Base-by-base conservation (phyloP, 345 rosid genomes). In the Gossypium rotundifolium region DNA sequence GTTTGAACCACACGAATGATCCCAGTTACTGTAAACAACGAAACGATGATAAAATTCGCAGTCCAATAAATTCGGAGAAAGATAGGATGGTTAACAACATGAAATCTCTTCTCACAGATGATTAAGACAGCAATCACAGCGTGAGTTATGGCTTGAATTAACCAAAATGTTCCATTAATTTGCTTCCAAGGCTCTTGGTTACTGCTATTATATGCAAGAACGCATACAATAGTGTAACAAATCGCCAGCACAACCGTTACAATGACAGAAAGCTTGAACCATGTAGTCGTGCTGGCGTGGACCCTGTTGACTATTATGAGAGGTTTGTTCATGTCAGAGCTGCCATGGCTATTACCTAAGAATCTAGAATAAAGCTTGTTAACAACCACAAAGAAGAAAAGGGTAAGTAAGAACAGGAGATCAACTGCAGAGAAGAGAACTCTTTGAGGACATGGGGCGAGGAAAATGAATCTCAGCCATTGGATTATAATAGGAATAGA, bases 361-460 rank as follows among this genome's bases (percentile, higher is more conserved):
- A 88, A 76, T 74, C 86, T 87, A 13, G 86, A 70, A 64, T 57
- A 79, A 54, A 92, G 83, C 84, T 85, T 92, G 17, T 40, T 87
- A 68, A 84, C 49, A 6, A 86, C 40, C 40, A 33, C 84, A 71
- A 94, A 84, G 22, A 70, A 70, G 13, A 85, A 2, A 78, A 94
- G 87, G 73, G 77, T 52, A 70, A 86, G 44, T 70, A 92, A 71
- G 79, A 94, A 85, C 16, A 90, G 5, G 22, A 84, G 54, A 71
- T 94, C 89, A 29, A 87, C 75, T n/a, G 87, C 76, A 48, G 95
- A 81, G 38, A 89, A 78, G 29, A 94, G 80, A 76, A 74, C 82
- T 76, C 98, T 84, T 69, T 94, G 98, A 58, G 97, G 90, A 72
- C 97, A 90, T 9, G 97, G 97, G 22, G 87, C 88, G 53, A 92